These are phyloP conservation scores for Talaromyces adpressus DNA, from an alignment of 495 filamentous ascomycete species.

Conservation along the genomic window DNA sequence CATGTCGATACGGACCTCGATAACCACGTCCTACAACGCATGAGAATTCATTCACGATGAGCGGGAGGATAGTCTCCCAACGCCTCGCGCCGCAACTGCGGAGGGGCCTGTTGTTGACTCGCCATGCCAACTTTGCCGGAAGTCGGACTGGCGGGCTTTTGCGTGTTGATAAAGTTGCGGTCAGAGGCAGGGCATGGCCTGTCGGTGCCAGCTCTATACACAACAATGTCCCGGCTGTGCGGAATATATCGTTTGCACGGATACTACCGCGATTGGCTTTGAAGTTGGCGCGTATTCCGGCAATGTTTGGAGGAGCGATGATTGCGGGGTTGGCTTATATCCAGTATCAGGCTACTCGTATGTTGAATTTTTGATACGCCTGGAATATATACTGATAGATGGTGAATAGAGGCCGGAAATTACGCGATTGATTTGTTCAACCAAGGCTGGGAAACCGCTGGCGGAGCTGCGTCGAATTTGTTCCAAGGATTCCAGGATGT, in stretches of 20 bases:
- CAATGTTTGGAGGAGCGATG: slow-evolving; percentile 82
- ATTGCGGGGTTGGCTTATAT: slow-evolving; percentile 84
- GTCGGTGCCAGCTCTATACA: slow-evolving; percentile 69
- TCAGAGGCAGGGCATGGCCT: slow-evolving; percentile 64
- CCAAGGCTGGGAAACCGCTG: slow-evolving; percentile 60
- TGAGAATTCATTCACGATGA: slow-evolving; percentile 53
- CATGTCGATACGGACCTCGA: slow-evolving; percentile 4
- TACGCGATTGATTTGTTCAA: slow-evolving; percentile 79
- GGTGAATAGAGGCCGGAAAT: slow-evolving; percentile 67
- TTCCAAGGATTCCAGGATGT: slow-evolving; percentile 66
- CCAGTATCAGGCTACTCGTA: slow-evolving; percentile 93
- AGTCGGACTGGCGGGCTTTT: slow-evolving; percentile 61
- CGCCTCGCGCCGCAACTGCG: slow-evolving; percentile 61
- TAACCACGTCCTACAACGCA: slow-evolving; percentile 11
- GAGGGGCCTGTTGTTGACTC: slow-evolving; percentile 48
- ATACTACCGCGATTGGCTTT: slow-evolving; percentile 81
- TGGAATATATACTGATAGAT: slow-evolving; percentile 18
- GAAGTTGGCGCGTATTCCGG: slow-evolving; percentile 81
- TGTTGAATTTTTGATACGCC: slow-evolving; percentile 26
- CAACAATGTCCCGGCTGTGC: slow-evolving; percentile 72
- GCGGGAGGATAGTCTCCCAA: slow-evolving; percentile 72
- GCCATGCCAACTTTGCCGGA: slow-evolving; percentile 57
- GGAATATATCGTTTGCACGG: slow-evolving; percentile 79
- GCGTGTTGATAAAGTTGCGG: slow-evolving; percentile 54
- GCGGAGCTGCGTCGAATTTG: slow-evolving; percentile 54